phyloP scores from a whole-genome alignment of 495 filamentous ascomycete genomes.

The Geopyxis carbonaria region DNA sequence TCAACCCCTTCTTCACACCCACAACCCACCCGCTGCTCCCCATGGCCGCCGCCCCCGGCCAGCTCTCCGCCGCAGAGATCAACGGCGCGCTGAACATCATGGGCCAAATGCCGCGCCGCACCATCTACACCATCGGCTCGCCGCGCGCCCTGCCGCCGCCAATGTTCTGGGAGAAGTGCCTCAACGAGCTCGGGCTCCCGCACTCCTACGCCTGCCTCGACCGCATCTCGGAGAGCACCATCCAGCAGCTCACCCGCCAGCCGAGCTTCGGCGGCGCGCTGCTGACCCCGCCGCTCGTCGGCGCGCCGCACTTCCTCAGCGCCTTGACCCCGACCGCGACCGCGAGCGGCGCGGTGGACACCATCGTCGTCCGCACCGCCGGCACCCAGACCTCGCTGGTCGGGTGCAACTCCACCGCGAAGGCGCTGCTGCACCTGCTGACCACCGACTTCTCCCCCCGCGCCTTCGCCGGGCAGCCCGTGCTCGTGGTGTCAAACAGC shows the following conservation, averaged over 20 bases:
- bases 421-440: conserved; percentile 61
- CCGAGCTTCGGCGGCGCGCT: conserved; percentile 63
- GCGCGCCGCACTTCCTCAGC: conserved; percentile 40
- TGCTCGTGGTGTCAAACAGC: conserved; percentile 50
- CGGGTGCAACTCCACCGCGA: conserved; percentile 69
- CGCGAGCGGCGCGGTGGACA: conserved; percentile 63
- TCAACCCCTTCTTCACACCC: conserved; percentile 71
- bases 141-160: conserved; percentile 33
- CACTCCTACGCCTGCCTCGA: conserved; percentile 64
- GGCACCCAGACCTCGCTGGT: conserved; percentile 34
- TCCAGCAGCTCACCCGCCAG: conserved; percentile 50
- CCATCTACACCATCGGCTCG: conserved; percentile 38
- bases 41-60: conserved; percentile 69
- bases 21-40: conserved; percentile 72
- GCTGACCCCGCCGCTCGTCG: conserved; percentile 50
- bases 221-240: conserved; percentile 42
- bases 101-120: conserved; percentile 61
- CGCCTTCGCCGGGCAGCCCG: conserved; percentile 56
- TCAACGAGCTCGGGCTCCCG: conserved; percentile 72
- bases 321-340: conserved; percentile 51
- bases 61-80: conserved; percentile 68
- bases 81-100: conserved; percentile 61
- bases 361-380: conserved; percentile 42
- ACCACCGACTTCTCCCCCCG: conserved; percentile 67
- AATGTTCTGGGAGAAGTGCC: conserved; percentile 51